Evolutionary conservation across 306 rosid species (phyloP), one percentile per base, ranked within the genome.

Genomic region (Canavalia ensiformis): DNA sequence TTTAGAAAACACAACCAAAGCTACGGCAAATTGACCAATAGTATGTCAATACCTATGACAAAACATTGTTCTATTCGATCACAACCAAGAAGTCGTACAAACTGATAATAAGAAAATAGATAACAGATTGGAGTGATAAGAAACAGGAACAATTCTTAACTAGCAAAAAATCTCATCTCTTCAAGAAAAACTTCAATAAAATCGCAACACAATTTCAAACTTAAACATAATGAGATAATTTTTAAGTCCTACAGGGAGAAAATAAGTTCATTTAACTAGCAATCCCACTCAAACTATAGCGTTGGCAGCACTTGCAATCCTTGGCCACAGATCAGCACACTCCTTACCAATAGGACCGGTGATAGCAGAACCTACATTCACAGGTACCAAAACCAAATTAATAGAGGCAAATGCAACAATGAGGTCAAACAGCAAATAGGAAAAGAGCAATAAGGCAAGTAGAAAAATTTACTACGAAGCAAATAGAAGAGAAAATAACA

Each of bases 311-410:
- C 97, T 94, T 0, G 98, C 98, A 80, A 94, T 94, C 72, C 97
- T 94, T 0, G 98, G 98, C 98, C 94, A 92, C 34, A 94, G 86
- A 89, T 94, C 98, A 4, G 98, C 97, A 5, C 98, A 94, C 70
- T 94, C 98, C 84, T 94, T 92, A 0, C 94, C 97, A 0, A 92
- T 94, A 18, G 97, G 97, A 5, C 97, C 98, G 7, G 98, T 94
- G 30, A 94, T 94, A 0, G 97, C 96, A 68, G 97, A 92, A 1
- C 97, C 98, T 93, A 68, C 57, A 83, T 74, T 13, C 0, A 62
- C 42, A 49, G 2, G 0, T 2, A 12, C 13, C 4, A 7, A 35
- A 71, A 30, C 1, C 1, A 0, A 18, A 6, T 79, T 28, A 75
- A 70, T 11, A 76, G 10, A 0, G 13, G 0, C 5, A 71, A 44